Percentiles rank a stretch among this genome's conserved stretches.
phyloP scores from a whole-genome alignment of 371 early-diverging fungal species.

The Rhizopus delemar region DNA sequence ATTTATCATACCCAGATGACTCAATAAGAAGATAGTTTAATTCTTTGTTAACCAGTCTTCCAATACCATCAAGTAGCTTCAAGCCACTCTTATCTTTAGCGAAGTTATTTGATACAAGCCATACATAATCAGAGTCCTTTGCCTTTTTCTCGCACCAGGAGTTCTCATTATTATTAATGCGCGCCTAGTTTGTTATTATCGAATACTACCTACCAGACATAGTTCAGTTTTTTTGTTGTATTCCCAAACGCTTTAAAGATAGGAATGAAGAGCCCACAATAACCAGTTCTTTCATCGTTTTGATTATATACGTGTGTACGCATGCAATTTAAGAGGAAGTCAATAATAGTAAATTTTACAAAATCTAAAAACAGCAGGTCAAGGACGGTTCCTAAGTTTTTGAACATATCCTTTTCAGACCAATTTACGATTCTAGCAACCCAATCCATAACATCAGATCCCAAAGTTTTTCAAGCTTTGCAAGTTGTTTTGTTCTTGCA shows the following conservation, averaged over 20 bases:
- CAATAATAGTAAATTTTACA: conserved; percentile 19
- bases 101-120: conserved; percentile 15
- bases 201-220: conserved; percentile 18
- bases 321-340: conserved; percentile 21
- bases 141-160: conserved; percentile 24
- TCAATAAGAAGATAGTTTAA: conserved; percentile 15
- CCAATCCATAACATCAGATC: conserved; percentile 7
- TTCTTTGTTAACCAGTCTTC: conserved; percentile 1
- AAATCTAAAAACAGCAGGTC: conserved; percentile 15
- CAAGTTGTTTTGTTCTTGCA: conserved; percentile 9
- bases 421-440: conserved; percentile 6
- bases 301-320: conserved; percentile 5
- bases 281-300: conserved; percentile 16
- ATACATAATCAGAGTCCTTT: conserved; percentile 19
- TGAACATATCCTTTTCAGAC: conserved; percentile 13
- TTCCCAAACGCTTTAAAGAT: conserved; percentile 21
- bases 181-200: conserved; percentile 3
- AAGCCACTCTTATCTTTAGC: conserved; percentile 6
- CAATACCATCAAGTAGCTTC: conserved; percentile 20
- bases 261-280: conserved; percentile 14
- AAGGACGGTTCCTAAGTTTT: conserved; percentile 9
- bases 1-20: conserved; percentile 16
- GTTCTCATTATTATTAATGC: conserved; percentile 1
- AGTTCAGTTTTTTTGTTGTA: conserved; percentile 6
- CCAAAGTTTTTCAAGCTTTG: conserved; percentile 6